Evolutionary conservation across 108 stramenopile species (phyloP).

Genomic region (Cyclostephanos invisitatus): DNA sequence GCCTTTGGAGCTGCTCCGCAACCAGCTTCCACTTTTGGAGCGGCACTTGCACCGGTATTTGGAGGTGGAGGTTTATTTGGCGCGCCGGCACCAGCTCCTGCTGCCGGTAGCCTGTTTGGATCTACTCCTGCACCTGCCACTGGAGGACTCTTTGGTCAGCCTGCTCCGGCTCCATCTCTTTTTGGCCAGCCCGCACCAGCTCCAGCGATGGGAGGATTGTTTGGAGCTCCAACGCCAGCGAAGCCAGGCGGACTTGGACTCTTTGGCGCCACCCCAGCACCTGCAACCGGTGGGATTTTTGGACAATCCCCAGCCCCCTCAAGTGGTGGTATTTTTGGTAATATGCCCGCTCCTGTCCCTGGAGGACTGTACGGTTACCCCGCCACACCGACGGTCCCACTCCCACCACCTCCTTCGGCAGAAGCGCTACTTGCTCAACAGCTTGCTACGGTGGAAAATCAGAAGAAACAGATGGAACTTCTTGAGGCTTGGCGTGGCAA

Average conservation of each 20-base stretch:
- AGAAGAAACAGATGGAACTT: slow-evolving; percentile 76
- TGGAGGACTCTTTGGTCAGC: slow-evolving; percentile 53
- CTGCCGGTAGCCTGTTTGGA: slow-evolving; percentile 40
- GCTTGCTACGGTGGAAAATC: slow-evolving; percentile 74
- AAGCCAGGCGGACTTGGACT: slow-evolving; percentile 60
- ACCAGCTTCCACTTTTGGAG: slow-evolving; percentile 60
- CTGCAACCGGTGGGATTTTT: slow-evolving; percentile 55
- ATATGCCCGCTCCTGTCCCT: slow-evolving; percentile 55
- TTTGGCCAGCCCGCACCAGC: slow-evolving; percentile 33
- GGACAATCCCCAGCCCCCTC: slow-evolving; percentile 34
- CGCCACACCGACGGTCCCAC: slow-evolving; percentile 46
- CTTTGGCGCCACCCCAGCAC: slow-evolving; percentile 80
- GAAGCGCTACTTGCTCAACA: slow-evolving; percentile 74
- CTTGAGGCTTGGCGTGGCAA: slow-evolving; percentile 70
- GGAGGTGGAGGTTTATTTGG: slow-evolving; percentile 69
- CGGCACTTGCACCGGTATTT: slow-evolving; percentile 58
- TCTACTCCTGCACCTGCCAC: slow-evolving; percentile 49
- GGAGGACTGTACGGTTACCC: slow-evolving; percentile 69
- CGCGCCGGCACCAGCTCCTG: slow-evolving; percentile 41
- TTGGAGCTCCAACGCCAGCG: slow-evolving; percentile 56
- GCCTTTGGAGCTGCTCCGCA: slow-evolving; percentile 12
- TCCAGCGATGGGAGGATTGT: slow-evolving; percentile 47
- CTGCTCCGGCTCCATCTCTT: slow-evolving; percentile 16
- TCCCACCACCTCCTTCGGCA: slow-evolving; percentile 56
- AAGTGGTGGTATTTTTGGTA: slow-evolving; percentile 58